Percentiles rank a stretch among this genome's conserved stretches.
phyloP scores from a whole-genome alignment of 352 stramenopile genomes.

The Blastocystis sp. region DNA sequence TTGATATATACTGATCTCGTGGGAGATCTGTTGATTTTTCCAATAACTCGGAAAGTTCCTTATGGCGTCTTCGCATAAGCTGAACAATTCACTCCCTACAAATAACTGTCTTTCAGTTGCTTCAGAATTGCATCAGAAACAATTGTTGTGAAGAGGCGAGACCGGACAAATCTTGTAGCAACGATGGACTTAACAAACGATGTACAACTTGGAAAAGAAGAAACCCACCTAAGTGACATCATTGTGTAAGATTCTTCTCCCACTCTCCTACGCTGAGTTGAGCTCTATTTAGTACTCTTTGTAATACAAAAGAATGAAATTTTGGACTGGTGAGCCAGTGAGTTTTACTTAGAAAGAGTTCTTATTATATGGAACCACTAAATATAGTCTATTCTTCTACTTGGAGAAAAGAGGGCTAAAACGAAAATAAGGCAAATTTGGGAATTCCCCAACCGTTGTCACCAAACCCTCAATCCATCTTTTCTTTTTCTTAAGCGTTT shows the following conservation, averaged over 20 bases:
- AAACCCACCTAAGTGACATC: background rate
- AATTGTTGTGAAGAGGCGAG: background rate
- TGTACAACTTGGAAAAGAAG: background rate
- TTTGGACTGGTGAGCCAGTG: background rate
- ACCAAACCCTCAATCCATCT: background rate
- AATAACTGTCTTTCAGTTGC: conserved; percentile 5
- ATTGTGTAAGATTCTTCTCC: background rate
- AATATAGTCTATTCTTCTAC: background rate
- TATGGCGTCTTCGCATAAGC: background rate
- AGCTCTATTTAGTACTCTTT: background rate
- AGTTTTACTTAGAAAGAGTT: background rate
- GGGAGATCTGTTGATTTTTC: conserved; percentile 32
- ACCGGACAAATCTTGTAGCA: background rate
- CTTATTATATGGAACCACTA: too few species aligned
- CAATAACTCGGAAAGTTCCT: background rate
- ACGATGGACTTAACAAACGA: background rate
- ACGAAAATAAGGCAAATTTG: background rate
- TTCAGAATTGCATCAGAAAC: background rate
- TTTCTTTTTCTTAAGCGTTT: background rate
- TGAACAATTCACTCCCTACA: background rate
- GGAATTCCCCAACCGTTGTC: background rate
- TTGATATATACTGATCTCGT: conserved; percentile 33
- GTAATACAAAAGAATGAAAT: background rate
- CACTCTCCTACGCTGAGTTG: background rate
- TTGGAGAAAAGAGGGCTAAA: background rate